Evolutionary conservation across 371 early-diverging fungal species (phyloP).

Genomic region (Apophysomyces trapeziformis): DNA sequence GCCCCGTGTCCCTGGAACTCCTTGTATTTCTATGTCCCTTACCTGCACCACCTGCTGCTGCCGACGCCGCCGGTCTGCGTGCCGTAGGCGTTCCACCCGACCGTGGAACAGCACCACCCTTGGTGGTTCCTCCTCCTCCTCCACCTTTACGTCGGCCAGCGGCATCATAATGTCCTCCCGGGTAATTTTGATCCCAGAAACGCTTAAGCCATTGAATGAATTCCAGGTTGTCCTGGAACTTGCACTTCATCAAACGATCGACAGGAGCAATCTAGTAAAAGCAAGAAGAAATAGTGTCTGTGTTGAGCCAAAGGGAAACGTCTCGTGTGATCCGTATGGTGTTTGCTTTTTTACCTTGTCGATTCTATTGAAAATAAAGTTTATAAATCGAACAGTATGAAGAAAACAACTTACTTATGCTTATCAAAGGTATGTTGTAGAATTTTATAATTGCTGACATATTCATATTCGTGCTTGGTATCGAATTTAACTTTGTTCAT

Average conservation of each 20-base stretch:
- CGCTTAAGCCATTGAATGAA: slow-evolving; percentile 94
- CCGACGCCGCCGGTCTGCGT: slow-evolving; percentile 14
- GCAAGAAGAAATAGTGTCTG: background rate
- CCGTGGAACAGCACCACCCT: slow-evolving; percentile 27
- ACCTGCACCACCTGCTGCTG: slow-evolving; percentile 27
- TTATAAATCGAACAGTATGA: background rate
- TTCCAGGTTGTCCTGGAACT: slow-evolving; percentile 97
- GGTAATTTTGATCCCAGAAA: slow-evolving; percentile 84
- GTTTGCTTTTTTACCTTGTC: slow-evolving; percentile 47
- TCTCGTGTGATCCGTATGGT: background rate
- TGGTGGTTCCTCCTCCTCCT: slow-evolving; percentile 15
- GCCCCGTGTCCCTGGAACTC: background rate
- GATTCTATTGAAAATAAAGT: slow-evolving; percentile 33
- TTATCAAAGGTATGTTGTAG: slow-evolving; percentile 82
- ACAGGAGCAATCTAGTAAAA: slow-evolving; percentile 74
- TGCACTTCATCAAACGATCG: slow-evolving; percentile 86
- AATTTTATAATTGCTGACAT: slow-evolving; percentile 89
- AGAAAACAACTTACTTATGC: slow-evolving; percentile 61
- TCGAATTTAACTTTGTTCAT: slow-evolving; percentile 88
- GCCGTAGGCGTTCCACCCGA: slow-evolving; percentile 34
- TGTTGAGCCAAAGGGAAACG: too few relatives aligned
- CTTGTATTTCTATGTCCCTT: slow-evolving; percentile 18
- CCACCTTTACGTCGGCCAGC: slow-evolving; percentile 72
- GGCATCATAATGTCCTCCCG: slow-evolving; percentile 88
- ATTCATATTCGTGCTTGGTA: slow-evolving; percentile 93